These are phyloP conservation scores for Colletotrichum siamense DNA, from an alignment of 2,329 filamentous ascomycete genomes.

Conservation along the genomic window DNA sequence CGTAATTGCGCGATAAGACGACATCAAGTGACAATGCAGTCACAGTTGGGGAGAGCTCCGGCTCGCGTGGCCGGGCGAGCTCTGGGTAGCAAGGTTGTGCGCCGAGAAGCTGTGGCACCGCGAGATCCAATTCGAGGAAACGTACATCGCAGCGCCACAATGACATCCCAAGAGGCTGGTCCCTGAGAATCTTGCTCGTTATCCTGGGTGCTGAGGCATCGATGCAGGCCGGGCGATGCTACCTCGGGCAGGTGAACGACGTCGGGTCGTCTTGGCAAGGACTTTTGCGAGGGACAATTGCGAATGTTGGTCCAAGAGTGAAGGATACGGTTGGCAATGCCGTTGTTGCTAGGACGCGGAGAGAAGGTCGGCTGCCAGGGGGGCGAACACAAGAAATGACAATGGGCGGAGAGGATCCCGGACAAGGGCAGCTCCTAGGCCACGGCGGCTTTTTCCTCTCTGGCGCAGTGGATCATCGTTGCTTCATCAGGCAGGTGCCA, in stretches of 20 bases:
- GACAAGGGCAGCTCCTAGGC: background rate
- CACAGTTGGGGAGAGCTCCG: background rate
- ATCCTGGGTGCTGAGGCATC: slow-evolving; percentile 2
- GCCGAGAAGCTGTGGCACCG: background rate
- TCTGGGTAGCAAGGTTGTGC: background rate
- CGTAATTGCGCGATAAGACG: slow-evolving; percentile 18
- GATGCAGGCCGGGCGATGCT: slow-evolving; percentile 13
- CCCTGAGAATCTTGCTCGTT: background rate
- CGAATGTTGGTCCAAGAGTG: background rate
- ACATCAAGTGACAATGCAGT: background rate
- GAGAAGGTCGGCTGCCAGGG: background rate
- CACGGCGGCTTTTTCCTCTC: background rate
- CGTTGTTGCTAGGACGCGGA: background rate
- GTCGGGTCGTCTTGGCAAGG: slow-evolving; percentile 9
- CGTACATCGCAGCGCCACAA: background rate
- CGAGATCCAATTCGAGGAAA: background rate
- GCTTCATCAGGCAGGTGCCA: slow-evolving; percentile 20
- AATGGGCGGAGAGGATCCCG: background rate
- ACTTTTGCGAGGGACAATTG: slow-evolving; percentile 1
- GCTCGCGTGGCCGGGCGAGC: background rate
- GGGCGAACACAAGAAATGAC: background rate
- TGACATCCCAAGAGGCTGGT: background rate
- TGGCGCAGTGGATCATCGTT: slow-evolving; percentile 9
- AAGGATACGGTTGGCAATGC: background rate
- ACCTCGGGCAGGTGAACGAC: slow-evolving; percentile 15